Conservation (phyloP, 2,329 filamentous ascomycete species). For the Trichophyton benhamiae region DNA sequence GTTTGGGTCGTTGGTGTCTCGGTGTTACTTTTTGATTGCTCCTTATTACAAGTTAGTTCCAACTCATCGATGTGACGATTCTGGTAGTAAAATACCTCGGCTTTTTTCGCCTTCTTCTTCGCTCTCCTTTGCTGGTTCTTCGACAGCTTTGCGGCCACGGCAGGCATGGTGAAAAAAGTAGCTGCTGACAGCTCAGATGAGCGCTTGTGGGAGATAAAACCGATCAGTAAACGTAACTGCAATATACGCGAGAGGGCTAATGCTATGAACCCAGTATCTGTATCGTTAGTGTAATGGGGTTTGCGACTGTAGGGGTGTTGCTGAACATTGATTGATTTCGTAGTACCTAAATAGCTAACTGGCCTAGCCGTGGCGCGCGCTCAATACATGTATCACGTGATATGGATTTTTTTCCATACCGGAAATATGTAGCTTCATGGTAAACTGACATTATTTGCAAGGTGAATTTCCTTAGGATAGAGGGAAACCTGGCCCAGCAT, state of each 20-base stretch:
- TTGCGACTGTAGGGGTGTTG: background rate
- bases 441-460: too few species aligned
- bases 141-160: conserved; percentile 52
- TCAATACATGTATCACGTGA: background rate
- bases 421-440: too few species aligned
- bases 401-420: background rate
- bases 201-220: background rate
- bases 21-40: conserved; percentile 6
- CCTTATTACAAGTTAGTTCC: conserved; percentile 2
- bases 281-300: too few species aligned
- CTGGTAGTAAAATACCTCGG: conserved; percentile 35
- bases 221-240: background rate
- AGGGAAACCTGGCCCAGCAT: background rate
- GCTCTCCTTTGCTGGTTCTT: conserved; percentile 91
- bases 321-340: background rate
- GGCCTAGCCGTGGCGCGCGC: background rate
- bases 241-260: background rate
- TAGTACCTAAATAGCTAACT: background rate
- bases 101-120: conserved; percentile 88
- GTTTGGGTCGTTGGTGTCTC: conserved; percentile 3
- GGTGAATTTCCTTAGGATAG: background rate
- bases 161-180: conserved; percentile 13
- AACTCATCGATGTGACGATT: background rate
- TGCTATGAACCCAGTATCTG: too few species aligned
- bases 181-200: background rate